Evolutionary conservation across 1,139 yeast genomes (phyloP).

Genomic region (Scheffersomyces illinoinensis): DNA sequence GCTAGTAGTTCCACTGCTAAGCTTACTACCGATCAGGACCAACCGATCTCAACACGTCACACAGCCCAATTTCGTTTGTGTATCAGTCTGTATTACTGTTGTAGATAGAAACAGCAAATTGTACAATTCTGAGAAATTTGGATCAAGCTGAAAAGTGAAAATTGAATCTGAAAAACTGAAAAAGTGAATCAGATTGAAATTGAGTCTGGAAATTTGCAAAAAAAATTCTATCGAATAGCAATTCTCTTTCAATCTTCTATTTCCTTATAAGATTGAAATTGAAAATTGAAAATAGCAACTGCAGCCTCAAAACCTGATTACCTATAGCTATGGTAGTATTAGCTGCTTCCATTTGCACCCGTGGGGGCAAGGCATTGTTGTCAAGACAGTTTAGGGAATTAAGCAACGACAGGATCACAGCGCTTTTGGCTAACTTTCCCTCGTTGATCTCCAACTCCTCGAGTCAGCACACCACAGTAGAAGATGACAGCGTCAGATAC

Average conservation of each 20-base stretch:
- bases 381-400: constrained; percentile 92
- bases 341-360: constrained; percentile 94
- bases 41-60: not conserved
- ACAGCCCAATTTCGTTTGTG: not conserved
- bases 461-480: constrained; percentile 91
- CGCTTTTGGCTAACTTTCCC: constrained; percentile 85
- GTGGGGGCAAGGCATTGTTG: constrained; percentile 90
- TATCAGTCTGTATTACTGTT: not conserved
- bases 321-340: constrained; percentile 43
- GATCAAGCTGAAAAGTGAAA: not conserved
- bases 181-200: not conserved
- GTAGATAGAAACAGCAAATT: not conserved
- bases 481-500: constrained; percentile 88
- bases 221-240: not conserved
- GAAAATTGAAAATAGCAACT: not conserved
- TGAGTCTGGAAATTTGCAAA: not conserved
- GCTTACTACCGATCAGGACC: not conserved
- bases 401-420: constrained; percentile 82
- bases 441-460: constrained; percentile 68
- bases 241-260: not conserved
- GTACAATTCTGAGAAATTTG: not conserved
- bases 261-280: not conserved
- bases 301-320: not conserved
- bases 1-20: not conserved
- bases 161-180: not conserved